Percentiles rank a stretch among this genome's conserved stretches.
Evolutionary conservation across 192 early-diverging fungal species (phyloP).

Genomic region (Helicostylum pulchrum): DNA sequence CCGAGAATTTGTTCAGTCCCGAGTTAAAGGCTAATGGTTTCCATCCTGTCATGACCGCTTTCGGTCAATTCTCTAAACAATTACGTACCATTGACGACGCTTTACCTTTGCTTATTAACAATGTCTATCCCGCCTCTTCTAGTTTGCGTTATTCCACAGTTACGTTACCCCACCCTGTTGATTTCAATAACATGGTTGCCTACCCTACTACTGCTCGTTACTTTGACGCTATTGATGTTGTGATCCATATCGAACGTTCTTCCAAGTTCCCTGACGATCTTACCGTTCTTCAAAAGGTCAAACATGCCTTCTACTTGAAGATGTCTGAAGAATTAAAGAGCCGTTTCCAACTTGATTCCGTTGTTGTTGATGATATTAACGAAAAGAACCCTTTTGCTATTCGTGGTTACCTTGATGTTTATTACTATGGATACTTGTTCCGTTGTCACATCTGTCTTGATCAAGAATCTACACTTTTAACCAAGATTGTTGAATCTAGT

Average conservation of each 20-base stretch:
- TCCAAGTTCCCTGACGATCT: slow-evolving; percentile 90
- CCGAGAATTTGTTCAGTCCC: slow-evolving; percentile 43
- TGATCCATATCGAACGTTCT: slow-evolving; percentile 82
- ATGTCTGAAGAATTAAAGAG: slow-evolving; percentile 61
- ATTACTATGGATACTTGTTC: slow-evolving; percentile 74
- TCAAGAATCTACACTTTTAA: slow-evolving; percentile 62
- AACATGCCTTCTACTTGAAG: slow-evolving; percentile 80
- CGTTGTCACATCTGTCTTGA: slow-evolving; percentile 74
- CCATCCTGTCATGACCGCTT: slow-evolving; percentile 64
- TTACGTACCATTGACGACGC: slow-evolving; percentile 58
- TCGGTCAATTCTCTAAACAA: slow-evolving; percentile 60
- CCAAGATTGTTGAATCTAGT: slow-evolving; percentile 48
- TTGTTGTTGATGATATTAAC: slow-evolving; percentile 50
- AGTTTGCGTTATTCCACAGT: slow-evolving; percentile 73
- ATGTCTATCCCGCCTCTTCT: slow-evolving; percentile 54
- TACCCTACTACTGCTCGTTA: slow-evolving; percentile 51
- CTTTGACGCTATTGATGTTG: slow-evolving; percentile 70
- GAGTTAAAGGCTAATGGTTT: slow-evolving; percentile 49
- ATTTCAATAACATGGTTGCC: slow-evolving; percentile 38
- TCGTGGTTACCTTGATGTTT: slow-evolving; percentile 66
- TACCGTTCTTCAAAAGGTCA: slow-evolving; percentile 83
- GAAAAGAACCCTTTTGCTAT: slow-evolving; percentile 43
- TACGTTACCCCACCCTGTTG: slow-evolving; percentile 68
- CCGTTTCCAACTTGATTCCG: slow-evolving; percentile 41
- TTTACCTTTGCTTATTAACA: slow-evolving; percentile 64